Conservation (phyloP, 495 filamentous ascomycete genomes). For the Daldinia caldariorum region DNA sequence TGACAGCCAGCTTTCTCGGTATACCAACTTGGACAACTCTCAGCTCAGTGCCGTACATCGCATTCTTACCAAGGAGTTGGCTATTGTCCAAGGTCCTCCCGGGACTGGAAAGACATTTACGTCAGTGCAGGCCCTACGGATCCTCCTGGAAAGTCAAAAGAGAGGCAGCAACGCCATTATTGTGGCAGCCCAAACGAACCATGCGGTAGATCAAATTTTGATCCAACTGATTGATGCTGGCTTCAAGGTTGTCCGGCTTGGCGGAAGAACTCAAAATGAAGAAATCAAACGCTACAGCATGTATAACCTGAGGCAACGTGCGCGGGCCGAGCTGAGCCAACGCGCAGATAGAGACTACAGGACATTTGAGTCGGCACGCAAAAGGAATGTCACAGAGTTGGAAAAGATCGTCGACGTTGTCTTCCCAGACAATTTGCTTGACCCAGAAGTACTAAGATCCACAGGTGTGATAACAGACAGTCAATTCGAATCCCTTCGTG, state of each 20-base stretch:
- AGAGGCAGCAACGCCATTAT: slow-evolving; percentile 63
- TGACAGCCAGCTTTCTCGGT: slow-evolving; percentile 32
- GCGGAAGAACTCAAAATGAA: slow-evolving; percentile 73
- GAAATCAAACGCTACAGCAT: slow-evolving; percentile 73
- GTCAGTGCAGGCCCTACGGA: slow-evolving; percentile 74
- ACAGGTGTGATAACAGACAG: slow-evolving; percentile 66
- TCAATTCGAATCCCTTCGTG: slow-evolving; percentile 70
- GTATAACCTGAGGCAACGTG: slow-evolving; percentile 64
- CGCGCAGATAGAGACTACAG: slow-evolving; percentile 37
- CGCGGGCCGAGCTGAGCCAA: background rate
- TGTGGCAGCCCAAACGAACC: slow-evolving; percentile 88
- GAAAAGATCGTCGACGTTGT: slow-evolving; percentile 60
- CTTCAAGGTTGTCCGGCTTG: slow-evolving; percentile 76
- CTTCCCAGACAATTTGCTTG: slow-evolving; percentile 60
- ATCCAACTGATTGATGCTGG: slow-evolving; percentile 71
- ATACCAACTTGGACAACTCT: slow-evolving; percentile 70
- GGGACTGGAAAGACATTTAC: slow-evolving; percentile 91
- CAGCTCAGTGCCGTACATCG: slow-evolving; percentile 74
- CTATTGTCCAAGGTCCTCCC: slow-evolving; percentile 90
- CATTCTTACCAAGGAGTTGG: slow-evolving; percentile 76
- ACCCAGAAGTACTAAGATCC: slow-evolving; percentile 56
- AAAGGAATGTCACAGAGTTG: slow-evolving; percentile 49
- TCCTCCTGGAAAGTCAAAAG: slow-evolving; percentile 71
- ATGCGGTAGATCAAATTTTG: slow-evolving; percentile 89
- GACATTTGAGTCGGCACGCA: slow-evolving; percentile 40